A percentile compares a stretch with the other conserved stretches of the same genome.
Conservation (phyloP, 2,329 filamentous ascomycete genomes). For the Xylariaceae sp. region DNA sequence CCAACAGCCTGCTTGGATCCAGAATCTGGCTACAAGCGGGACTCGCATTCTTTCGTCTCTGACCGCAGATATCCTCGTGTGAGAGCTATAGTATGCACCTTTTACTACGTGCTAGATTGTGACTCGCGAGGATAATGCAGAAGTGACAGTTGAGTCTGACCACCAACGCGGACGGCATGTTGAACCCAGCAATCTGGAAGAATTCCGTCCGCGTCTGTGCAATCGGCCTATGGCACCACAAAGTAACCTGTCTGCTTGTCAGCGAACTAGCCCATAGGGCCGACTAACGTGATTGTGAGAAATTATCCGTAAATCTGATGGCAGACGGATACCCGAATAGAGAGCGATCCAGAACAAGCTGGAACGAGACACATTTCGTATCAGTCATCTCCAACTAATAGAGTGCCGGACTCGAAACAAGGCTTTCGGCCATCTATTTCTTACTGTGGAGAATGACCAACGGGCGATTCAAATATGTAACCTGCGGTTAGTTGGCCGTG, state of each 20-base stretch:
- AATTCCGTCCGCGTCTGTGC: slow-evolving; percentile 22
- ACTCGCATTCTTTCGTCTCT: not conserved
- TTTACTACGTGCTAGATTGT: slow-evolving; percentile 15
- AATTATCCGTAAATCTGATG: slow-evolving; percentile 9
- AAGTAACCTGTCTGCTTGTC: no score
- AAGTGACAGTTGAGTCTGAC: slow-evolving; percentile 4
- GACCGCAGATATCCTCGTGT: not conserved
- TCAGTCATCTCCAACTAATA: no score
- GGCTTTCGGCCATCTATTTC: not conserved
- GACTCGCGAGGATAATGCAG: slow-evolving; percentile 10
- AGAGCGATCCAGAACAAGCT: not conserved
- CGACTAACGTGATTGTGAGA: slow-evolving; percentile 19
- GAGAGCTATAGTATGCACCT: slow-evolving; percentile 7
- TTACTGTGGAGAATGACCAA: slow-evolving; percentile 2
- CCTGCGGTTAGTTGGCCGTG: not conserved
- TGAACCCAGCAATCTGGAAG: slow-evolving; percentile 25
- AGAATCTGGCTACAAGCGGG: slow-evolving; percentile 19
- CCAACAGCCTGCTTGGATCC: slow-evolving; percentile 14
- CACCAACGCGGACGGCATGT: not conserved
- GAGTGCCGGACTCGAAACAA: no score
- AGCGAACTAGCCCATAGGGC: slow-evolving; percentile 13
- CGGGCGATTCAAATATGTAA: not conserved
- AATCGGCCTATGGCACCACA: slow-evolving; percentile 12
- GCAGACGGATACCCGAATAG: no score
- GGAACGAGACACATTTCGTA: no score